phyloP scores from a whole-genome alignment of 176 grass and related monocot genomes.

The Areca catechu region DNA sequence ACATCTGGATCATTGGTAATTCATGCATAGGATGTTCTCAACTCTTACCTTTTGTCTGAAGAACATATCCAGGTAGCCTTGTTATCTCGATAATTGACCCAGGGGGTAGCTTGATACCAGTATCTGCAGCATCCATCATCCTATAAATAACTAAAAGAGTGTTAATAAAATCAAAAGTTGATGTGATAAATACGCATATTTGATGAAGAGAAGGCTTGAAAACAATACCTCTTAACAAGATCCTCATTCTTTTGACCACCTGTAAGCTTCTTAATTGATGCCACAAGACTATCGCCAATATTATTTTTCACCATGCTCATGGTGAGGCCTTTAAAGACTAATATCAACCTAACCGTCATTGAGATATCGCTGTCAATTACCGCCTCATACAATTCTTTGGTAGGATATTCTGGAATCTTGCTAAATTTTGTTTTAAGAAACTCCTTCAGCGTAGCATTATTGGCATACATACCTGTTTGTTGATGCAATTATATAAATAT shows the following conservation, averaged over 20 bases:
- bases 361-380: constrained; percentile 25
- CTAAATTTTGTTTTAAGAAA: constrained; percentile 26
- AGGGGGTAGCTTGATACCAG: constrained; percentile 23
- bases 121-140: constrained; percentile 16
- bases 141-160: constrained; percentile 11
- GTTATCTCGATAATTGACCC: constrained; percentile 37
- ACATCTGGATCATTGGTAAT: not conserved
- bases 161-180: not conserved
- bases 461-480: constrained; percentile 25
- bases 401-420: constrained; percentile 15
- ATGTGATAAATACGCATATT: not conserved
- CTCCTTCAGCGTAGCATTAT: constrained; percentile 20
- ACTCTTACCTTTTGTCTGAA: constrained; percentile 23
- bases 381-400: constrained; percentile 23
- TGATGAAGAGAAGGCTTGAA: too few relatives aligned
- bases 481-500: too few relatives aligned
- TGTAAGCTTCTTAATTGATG: constrained; percentile 21
- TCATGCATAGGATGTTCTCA: too few relatives aligned
- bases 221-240: constrained; percentile 18
- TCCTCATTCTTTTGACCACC: constrained; percentile 17
- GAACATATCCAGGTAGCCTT: constrained; percentile 26
- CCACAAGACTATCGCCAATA: constrained; percentile 16
- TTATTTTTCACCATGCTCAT: constrained; percentile 27
- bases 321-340: constrained; percentile 22
- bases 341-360: constrained; percentile 25